phyloP scores from a whole-genome alignment of 2,329 filamentous ascomycete species.

The Cordyceps sp. region DNA sequence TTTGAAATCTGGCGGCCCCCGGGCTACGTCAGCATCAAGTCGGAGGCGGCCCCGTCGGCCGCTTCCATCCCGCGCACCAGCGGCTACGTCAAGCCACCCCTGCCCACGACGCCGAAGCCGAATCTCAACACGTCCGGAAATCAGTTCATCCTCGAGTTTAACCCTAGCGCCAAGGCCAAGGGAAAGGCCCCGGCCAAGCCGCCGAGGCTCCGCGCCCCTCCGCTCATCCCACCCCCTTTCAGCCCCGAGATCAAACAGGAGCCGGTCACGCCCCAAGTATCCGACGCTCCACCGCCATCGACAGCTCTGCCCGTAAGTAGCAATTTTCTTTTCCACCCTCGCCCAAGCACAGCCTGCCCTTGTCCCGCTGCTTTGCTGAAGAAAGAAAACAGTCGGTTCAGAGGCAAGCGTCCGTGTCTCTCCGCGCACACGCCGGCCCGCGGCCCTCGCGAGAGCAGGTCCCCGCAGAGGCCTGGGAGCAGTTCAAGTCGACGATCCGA shows the following conservation, averaged over 20 bases:
- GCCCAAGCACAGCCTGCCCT: no score
- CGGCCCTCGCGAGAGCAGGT: conserved; percentile 25
- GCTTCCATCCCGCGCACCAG: conserved; percentile 6
- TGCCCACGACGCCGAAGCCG: conserved; percentile 22
- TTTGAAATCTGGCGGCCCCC: conserved; percentile 21
- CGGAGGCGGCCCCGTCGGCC: conserved; percentile 9
- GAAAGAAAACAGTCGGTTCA: no score
- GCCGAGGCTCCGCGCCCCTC: conserved; percentile 10
- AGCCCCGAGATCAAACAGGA: conserved; percentile 13
- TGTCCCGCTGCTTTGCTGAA: no score
- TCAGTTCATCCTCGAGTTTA: conserved; percentile 20
- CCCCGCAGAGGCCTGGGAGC: conserved; percentile 29
- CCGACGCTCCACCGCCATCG: conserved; percentile 10
- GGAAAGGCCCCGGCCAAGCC: conserved; percentile 18
- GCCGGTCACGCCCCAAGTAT: conserved; percentile 12
- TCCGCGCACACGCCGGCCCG: conserved; percentile 14
- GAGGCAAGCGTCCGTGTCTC: conserved; percentile 12
- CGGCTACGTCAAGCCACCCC: conserved; percentile 19
- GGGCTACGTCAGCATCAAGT: conserved; percentile 9
- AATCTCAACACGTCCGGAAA: conserved; percentile 13
- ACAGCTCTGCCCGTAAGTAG: conserved; percentile 11
- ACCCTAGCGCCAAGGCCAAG: conserved; percentile 14
- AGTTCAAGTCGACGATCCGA: conserved; percentile 27
- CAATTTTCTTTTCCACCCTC: background rate
- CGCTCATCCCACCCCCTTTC: conserved; percentile 7